A percentile compares a stretch with the other conserved stretches of the same genome.
phyloP scores from a whole-genome alignment of 2,329 filamentous ascomycete species.

The Cladosporium halotolerans region DNA sequence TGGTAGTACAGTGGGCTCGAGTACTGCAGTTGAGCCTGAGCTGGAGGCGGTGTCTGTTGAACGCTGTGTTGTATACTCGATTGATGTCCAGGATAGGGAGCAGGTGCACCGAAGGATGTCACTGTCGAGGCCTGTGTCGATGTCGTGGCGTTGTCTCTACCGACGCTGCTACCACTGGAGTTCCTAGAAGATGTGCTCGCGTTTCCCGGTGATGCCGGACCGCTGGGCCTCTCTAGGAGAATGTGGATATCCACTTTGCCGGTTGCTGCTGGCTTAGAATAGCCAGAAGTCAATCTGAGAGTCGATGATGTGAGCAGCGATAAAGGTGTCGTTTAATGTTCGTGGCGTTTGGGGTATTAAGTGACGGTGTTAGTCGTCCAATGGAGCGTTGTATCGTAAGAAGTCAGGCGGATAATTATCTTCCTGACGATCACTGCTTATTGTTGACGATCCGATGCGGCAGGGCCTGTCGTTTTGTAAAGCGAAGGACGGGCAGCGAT shows the following conservation, averaged over 20 bases:
- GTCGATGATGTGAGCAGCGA: no score
- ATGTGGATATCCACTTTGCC: constrained; percentile 93
- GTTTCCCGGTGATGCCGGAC: constrained; percentile 56
- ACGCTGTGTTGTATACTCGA: constrained; percentile 12
- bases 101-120: constrained; percentile 19
- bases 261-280: constrained; percentile 40
- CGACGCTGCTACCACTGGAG: constrained; percentile 8
- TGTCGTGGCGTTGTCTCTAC: constrained; percentile 6
- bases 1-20: constrained; percentile 22
- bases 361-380: neutral
- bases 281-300: constrained; percentile 27
- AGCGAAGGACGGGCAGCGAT: constrained; percentile 2
- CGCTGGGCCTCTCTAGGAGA: constrained; percentile 70
- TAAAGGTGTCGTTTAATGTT: constrained; percentile 19
- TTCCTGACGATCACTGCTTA: constrained; percentile 1
- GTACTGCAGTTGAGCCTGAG: constrained; percentile 21
- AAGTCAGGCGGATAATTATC: neutral
- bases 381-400: neutral
- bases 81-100: neutral
- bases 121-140: constrained; percentile 15
- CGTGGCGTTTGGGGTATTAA: neutral
- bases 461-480: constrained; percentile 4
- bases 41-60: constrained; percentile 19
- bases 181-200: constrained; percentile 34
- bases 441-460: constrained; percentile 1